Base-by-base conservation (phyloP, 2,329 filamentous ascomycete genomes). In the Ophidiomyces ophidiicola region DNA sequence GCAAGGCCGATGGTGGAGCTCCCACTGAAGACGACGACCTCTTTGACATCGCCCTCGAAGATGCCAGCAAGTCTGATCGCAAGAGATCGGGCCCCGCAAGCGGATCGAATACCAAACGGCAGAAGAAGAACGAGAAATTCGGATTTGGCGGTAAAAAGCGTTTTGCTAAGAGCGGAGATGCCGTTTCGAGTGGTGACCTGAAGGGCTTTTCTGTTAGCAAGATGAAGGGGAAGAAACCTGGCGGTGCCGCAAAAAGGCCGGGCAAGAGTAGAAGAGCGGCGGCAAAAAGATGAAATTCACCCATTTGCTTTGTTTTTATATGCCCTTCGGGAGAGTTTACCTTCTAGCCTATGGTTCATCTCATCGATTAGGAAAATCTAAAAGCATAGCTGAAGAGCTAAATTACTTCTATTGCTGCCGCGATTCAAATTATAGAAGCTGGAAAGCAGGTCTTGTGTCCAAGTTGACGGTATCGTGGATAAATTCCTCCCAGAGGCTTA, bases 61-160 rank as follows among this genome's bases (percentile, higher is more conserved):
- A 76, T 41, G 69, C 71, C 56, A 72, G 66, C 65, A 79, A 67
- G 63, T 76, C 53, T 57, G 69, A 68, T 33, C 61, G 61, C 19
- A 53, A 53, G 30, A 36, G 17, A 29, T 25, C 25, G 4, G 41
- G 26, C 15, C 23, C 31, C 53, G 59, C 45, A 54, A 59, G 59
- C 48, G 61, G 62, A 23, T 62, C 63, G 42, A 59, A 63, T 36
- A 53, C 59, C 47, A 96, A 96, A 70, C 80, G 90, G 44, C 75
- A 82, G 59, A 94, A 93, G 77, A 94, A 92, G 69, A 80, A 98
- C 58, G 74, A 82, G 49, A 94, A 94, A 67, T 96, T 80, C 59
- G 90, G 90, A 17, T 94, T 88, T 55, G 90, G 90, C 44, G 90
- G 90, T 52, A 94, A 94, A 76, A 98, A 98, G 72, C 72, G 81